Percentiles rank a stretch among this genome's conserved stretches.
Evolutionary conservation across 345 rosid genomes (phyloP).

Genomic region (Punica granatum): DNA sequence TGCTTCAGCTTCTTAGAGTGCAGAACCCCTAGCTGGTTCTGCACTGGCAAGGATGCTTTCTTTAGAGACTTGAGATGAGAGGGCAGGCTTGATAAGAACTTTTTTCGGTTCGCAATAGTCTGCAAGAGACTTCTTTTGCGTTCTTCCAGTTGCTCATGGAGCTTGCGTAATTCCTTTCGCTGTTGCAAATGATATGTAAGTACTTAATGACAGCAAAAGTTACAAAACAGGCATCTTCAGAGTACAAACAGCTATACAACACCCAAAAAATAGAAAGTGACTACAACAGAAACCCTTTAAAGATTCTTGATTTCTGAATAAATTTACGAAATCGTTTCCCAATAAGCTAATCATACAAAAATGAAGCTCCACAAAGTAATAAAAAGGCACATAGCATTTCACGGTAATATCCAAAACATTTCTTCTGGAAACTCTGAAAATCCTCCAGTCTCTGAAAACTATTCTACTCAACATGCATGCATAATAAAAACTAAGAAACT

Average conservation of each 20-base stretch:
- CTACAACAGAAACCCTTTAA: no score
- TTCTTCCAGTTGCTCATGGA: slow-evolving; percentile 56
- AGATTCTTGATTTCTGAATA: not conserved
- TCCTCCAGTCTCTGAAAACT: not conserved
- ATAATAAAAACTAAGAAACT: not conserved
- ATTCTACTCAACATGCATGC: not conserved
- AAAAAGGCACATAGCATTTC: no score
- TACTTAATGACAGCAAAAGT: not conserved
- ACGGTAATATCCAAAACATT: no score
- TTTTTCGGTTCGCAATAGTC: slow-evolving; percentile 67
- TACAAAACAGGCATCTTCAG: not conserved
- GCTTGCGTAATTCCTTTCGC: slow-evolving; percentile 79
- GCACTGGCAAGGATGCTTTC: slow-evolving; percentile 91
- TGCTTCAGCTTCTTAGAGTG: slow-evolving; percentile 76
- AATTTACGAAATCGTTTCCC: not conserved
- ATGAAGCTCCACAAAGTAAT: no score
- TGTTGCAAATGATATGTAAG: slow-evolving; percentile 18
- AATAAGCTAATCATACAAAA: not conserved
- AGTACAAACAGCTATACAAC: not conserved
- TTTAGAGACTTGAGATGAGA: slow-evolving; percentile 79
- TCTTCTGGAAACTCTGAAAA: not conserved
- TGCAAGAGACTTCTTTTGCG: slow-evolving; percentile 61
- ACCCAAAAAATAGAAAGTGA: not conserved
- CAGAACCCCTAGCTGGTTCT: slow-evolving; percentile 63
- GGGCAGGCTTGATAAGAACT: slow-evolving; percentile 77